phyloP scores from a whole-genome alignment of 2,329 filamentous ascomycete genomes.

The Claviceps sp. region DNA sequence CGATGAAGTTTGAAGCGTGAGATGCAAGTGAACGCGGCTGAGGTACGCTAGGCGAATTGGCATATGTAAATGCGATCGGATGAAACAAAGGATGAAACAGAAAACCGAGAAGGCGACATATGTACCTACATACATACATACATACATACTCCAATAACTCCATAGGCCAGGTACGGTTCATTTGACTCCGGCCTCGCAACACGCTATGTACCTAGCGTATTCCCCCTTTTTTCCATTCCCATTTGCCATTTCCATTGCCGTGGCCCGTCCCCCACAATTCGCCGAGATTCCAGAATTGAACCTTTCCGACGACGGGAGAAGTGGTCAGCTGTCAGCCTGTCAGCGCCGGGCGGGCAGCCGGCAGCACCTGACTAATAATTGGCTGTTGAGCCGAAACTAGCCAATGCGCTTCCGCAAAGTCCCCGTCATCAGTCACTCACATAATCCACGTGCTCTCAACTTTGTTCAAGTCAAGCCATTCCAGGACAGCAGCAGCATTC shows the following conservation, averaged over 20 bases:
- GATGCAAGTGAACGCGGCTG: not conserved
- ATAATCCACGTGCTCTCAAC: not conserved
- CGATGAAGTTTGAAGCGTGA: not conserved
- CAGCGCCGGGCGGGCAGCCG: not conserved
- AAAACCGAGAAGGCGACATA: not conserved
- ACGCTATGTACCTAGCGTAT: no score
- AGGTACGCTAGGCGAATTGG: not conserved
- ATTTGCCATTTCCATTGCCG: not conserved
- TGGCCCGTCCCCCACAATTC: not conserved
- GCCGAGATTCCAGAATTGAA: not conserved
- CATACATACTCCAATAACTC: no score
- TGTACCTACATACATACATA: no score
- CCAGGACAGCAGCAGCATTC: no score
- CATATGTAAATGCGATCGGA: not conserved
- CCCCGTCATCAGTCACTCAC: not conserved
- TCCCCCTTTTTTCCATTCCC: no score
- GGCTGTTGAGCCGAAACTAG: not conserved
- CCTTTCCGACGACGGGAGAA: not conserved
- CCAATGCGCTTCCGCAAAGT: not conserved
- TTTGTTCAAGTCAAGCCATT: no score
- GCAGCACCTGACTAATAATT: conserved; percentile 1
- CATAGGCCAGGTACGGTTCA: no score
- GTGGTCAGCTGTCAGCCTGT: not conserved
- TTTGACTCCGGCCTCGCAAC: no score
- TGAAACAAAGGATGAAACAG: not conserved